These are phyloP conservation scores for Cymbopogon flexuosus DNA, from an alignment of 202 grass and related monocot species.

Conservation along the genomic window DNA sequence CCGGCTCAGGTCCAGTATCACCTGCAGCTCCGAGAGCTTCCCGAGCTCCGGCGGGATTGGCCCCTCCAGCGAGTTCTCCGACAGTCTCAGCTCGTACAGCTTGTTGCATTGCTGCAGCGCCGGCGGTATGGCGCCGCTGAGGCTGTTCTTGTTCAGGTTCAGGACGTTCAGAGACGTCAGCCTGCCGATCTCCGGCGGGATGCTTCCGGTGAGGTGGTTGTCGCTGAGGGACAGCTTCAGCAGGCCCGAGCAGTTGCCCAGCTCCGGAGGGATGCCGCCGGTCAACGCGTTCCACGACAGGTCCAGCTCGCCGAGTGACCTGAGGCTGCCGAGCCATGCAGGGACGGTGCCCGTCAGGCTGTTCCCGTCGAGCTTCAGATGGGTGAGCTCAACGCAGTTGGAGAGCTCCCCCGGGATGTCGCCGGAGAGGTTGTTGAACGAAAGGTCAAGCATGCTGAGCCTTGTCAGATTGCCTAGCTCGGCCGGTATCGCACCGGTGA, in stretches of 20 bases:
- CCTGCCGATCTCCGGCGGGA: constrained; percentile 70
- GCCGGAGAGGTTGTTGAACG: constrained; percentile 58
- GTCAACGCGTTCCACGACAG: constrained; percentile 61
- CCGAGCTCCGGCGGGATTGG: constrained; percentile 63
- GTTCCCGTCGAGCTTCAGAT: constrained; percentile 73
- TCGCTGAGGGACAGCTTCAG: constrained; percentile 71
- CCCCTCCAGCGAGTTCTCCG: constrained; percentile 69
- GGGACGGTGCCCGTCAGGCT: constrained; percentile 51
- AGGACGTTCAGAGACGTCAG: constrained; percentile 79
- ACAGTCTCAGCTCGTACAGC: constrained; percentile 78
- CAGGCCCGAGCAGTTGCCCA: constrained; percentile 58
- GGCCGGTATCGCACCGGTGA: constrained; percentile 50
- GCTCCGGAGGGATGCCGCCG: constrained; percentile 52
- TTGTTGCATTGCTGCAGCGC: constrained; percentile 64
- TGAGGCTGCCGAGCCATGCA: constrained; percentile 56
- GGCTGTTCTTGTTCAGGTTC: constrained; percentile 69
- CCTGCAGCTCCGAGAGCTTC: constrained; percentile 77
- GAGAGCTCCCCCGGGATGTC: constrained; percentile 56
- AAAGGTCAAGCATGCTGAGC: constrained; percentile 72
- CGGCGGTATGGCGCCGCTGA: constrained; percentile 59
- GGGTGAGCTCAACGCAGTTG: constrained; percentile 48
- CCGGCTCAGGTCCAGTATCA: constrained; percentile 69
- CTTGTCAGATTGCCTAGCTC: constrained; percentile 48
- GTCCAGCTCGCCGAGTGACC: constrained; percentile 77
- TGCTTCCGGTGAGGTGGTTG: constrained; percentile 65